Percentiles rank a stretch among this genome's conserved stretches.
Conservation (phyloP, 768 basidiomycete species). For the Sporobolomyces roseus region DNA sequence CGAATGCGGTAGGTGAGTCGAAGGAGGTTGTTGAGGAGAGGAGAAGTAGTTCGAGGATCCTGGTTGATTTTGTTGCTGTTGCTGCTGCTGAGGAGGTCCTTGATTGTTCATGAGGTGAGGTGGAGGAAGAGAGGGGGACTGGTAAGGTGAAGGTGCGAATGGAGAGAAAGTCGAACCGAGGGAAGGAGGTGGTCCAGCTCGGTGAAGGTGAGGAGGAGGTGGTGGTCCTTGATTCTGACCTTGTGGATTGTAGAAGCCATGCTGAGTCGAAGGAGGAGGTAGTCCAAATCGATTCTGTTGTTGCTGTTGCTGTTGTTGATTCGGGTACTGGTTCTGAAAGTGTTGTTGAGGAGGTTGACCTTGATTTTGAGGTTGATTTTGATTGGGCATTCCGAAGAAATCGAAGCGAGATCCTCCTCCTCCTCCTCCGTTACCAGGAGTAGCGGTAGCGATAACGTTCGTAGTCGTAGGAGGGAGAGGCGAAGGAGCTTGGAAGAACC, state of each 20-base stretch:
- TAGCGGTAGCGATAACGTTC: slow-evolving; percentile 7
- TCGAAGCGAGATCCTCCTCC: slow-evolving; percentile 15
- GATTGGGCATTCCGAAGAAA: slow-evolving; percentile 21
- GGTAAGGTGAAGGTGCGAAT: slow-evolving; percentile 11
- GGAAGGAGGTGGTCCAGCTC: background rate
- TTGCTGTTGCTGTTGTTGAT: background rate
- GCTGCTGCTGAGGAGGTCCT: slow-evolving; percentile 6
- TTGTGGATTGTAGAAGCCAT: slow-evolving; percentile 9
- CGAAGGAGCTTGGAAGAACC: slow-evolving; percentile 31
- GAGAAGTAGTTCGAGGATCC: slow-evolving; percentile 27
- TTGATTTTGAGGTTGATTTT: background rate
- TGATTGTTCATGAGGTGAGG: slow-evolving; percentile 7
- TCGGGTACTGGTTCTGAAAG: too few species aligned
- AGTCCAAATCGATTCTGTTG: slow-evolving; percentile 9
- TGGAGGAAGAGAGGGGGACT: slow-evolving; percentile 4
- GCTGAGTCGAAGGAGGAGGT: slow-evolving; percentile 16
- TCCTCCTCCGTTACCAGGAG: slow-evolving; percentile 8
- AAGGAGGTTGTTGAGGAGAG: slow-evolving; percentile 13
- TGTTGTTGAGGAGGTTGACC: too few species aligned
- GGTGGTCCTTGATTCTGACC: background rate
- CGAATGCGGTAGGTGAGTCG: background rate
- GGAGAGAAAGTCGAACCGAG: slow-evolving; percentile 17
- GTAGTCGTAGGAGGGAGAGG: slow-evolving; percentile 31
- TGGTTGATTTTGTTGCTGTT: background rate
- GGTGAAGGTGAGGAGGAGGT: background rate